phyloP scores from a whole-genome alignment of 345 rosid genomes.

The Chamaenerion angustifolium region DNA sequence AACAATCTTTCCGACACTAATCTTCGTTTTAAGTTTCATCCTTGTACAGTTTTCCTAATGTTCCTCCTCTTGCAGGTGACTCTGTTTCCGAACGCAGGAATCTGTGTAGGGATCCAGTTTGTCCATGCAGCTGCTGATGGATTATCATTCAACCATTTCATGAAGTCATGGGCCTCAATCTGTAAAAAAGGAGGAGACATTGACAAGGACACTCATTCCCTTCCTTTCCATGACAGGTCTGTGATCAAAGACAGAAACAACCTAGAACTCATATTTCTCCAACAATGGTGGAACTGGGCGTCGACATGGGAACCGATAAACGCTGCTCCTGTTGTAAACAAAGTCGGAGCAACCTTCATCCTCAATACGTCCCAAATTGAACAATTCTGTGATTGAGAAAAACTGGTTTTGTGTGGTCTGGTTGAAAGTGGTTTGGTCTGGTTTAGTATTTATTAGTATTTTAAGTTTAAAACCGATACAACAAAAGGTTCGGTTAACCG shows the following conservation, averaged over 20 bases:
- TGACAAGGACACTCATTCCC: background rate
- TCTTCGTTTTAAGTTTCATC: too few species aligned
- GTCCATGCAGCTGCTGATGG: constrained; percentile 29
- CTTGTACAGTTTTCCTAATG: too few species aligned
- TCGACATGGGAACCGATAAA: background rate
- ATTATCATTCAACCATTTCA: constrained; percentile 20
- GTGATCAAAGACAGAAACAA: constrained; percentile 12
- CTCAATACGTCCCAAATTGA: constrained; percentile 7
- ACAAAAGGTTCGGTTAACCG: too few species aligned
- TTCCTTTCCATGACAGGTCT: constrained; percentile 10
- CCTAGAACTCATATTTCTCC: constrained; percentile 7
- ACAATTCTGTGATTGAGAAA: too few species aligned
- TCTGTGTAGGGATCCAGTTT: constrained; percentile 16
- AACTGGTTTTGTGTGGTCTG: too few species aligned
- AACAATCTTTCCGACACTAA: too few species aligned
- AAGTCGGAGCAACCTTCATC: constrained; percentile 20
- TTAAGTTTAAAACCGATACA: too few species aligned
- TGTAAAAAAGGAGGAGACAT: constrained; percentile 1
- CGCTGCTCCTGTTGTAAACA: constrained; percentile 1
- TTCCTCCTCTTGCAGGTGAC: too few species aligned
- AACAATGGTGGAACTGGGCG: constrained; percentile 3
- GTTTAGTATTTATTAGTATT: too few species aligned
- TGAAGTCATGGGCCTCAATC: constrained; percentile 26
- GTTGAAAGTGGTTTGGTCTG: too few species aligned
- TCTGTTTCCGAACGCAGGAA: constrained; percentile 24